phyloP scores from a whole-genome alignment of 495 filamentous ascomycete genomes.

The Cladorrhinum samala region DNA sequence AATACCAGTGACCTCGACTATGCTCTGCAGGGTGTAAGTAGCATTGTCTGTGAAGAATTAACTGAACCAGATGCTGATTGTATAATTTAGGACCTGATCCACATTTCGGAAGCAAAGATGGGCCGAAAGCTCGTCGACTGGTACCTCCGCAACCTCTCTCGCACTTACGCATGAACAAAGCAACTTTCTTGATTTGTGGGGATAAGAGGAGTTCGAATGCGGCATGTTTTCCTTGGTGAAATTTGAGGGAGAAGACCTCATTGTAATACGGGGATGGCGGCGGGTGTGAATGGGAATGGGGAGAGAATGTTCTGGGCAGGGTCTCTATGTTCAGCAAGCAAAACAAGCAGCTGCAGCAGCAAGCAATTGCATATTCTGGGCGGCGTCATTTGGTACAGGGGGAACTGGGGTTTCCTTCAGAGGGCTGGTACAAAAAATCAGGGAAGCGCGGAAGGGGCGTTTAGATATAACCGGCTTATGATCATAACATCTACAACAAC shows the following conservation, averaged over 20 bases:
- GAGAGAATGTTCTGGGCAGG: too few species aligned
- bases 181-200: too few species aligned
- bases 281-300: too few species aligned
- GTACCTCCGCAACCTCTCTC: conserved; percentile 93
- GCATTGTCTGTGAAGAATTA: background rate
- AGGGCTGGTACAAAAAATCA: background rate
- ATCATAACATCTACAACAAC: background rate
- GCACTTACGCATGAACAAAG: conserved; percentile 61
- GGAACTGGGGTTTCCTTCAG: background rate
- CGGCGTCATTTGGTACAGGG: background rate
- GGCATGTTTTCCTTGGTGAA: too few species aligned
- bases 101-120: conserved; percentile 97
- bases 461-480: background rate
- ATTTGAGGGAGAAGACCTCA: background rate
- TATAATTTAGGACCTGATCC: conserved; percentile 69
- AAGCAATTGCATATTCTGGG: background rate
- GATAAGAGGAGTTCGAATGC: too few species aligned
- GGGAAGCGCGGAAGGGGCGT: background rate
- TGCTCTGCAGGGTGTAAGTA: conserved; percentile 80
- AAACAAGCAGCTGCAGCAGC: background rate
- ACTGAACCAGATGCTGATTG: conserved; percentile 19
- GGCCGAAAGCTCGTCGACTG: conserved; percentile 95
- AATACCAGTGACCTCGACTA: conserved; percentile 93
- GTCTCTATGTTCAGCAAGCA: too few species aligned
- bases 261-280: background rate